A percentile compares a stretch with the other conserved stretches of the same genome.
phyloP scores from a whole-genome alignment of 306 rosid genomes.

The peach (Prunus persica) region DNA sequence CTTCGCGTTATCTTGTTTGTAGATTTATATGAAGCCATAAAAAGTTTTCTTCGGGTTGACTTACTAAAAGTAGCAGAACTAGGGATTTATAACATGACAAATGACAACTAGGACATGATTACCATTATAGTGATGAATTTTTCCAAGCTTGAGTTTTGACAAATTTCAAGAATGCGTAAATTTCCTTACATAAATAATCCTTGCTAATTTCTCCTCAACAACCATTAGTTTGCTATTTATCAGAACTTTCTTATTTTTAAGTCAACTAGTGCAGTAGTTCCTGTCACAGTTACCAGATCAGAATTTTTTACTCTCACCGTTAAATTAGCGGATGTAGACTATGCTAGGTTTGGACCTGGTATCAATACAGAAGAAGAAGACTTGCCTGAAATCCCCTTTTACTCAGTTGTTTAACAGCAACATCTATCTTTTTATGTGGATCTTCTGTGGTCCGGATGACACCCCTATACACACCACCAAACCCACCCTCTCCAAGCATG shows the following conservation, averaged over 20 bases:
- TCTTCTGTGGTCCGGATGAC: slow-evolving; percentile 35
- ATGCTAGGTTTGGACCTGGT: not conserved
- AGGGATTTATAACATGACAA: not conserved
- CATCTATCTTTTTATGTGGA: slow-evolving; percentile 38
- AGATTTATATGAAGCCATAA: not conserved
- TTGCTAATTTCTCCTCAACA: too few relatives aligned
- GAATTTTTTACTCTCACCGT: not conserved
- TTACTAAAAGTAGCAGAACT: not conserved
- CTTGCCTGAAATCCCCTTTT: slow-evolving; percentile 68
- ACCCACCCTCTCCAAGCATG: slow-evolving; percentile 65
- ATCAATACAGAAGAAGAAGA: slow-evolving; percentile 11
- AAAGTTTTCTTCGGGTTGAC: not conserved
- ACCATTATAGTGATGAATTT: not conserved
- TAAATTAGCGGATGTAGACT: not conserved
- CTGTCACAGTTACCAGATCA: not conserved
- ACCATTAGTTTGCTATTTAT: not conserved
- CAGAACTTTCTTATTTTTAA: not conserved
- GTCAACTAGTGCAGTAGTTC: not conserved
- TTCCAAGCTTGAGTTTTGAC: not conserved
- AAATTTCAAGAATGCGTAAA: not conserved
- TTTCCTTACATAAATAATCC: not conserved
- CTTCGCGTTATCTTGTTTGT: not conserved
- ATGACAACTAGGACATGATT: not conserved
- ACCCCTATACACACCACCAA: slow-evolving; percentile 56
- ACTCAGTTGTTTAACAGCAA: slow-evolving; percentile 63